Base-by-base conservation (phyloP, 1,139 yeast species). In the Dujonia santamariae region DNA sequence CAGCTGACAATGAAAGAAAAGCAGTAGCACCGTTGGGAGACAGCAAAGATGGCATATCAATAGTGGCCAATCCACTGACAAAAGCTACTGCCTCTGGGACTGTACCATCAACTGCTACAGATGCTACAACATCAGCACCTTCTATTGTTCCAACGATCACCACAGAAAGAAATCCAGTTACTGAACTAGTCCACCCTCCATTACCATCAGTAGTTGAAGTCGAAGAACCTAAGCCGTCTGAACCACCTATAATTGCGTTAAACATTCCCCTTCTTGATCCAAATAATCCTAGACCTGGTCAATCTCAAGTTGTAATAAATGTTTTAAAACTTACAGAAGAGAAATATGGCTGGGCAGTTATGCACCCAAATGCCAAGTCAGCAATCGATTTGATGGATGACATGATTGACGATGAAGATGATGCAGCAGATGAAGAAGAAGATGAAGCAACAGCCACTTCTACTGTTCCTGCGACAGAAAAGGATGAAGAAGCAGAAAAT, bases 291-390 rank as follows among this genome's bases (percentile, higher is more conserved):
- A 61, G 71, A 34, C 80, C 82, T 7, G 86, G 84, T 13, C 76
- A 78, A 41, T 74, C 85, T 1, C 85, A 80, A 50, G 87, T 85
- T 2, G 79, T 84, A 1, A 73, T 88, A 43, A 92, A 90, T 50
- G 87, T 90, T 25, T 61, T 83, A 50, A 79, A 81, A 46, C 60
- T 87, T 38, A 85, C 95, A 3, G 96, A 88, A 51, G 90, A 85
- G 36, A 85, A 85, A 56, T 88, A 86, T 56, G 96, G 96, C 2
- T 83, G 82, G 75, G 77, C 79, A 16, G 74, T 72, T 3, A 64
- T 85, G 37, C 94, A 80, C 50, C 95, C 86, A 8, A 78, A 75
- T 46, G 81, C 83, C 2, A 72, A 72, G 38, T 66, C 78, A 27
- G 76, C 80, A 7, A 66, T 76, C 39, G 86, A 78, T 37, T 54